Percentiles rank a stretch among this genome's conserved stretches.
Conservation (phyloP, 2,329 filamentous ascomycete species). For the Arachnopeziza araneosa region DNA sequence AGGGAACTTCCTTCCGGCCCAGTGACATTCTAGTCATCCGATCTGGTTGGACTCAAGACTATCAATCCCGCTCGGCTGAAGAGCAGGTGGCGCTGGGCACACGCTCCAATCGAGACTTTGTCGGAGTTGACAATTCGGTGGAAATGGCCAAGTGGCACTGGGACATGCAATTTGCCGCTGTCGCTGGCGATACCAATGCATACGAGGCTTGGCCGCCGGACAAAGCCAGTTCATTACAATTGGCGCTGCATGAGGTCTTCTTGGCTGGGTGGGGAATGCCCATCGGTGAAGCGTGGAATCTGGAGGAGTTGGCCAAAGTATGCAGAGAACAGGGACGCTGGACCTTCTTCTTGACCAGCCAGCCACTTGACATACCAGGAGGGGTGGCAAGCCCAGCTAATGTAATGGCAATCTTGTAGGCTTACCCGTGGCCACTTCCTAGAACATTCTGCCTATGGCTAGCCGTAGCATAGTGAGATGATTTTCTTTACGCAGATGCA, state of each 20-base stretch:
- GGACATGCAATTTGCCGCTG: conserved; percentile 40
- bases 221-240: conserved; percentile 2
- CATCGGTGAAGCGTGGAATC: conserved; percentile 44
- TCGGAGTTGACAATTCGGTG: conserved; percentile 33
- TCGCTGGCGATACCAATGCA: conserved; percentile 40
- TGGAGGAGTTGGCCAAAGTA: conserved; percentile 40
- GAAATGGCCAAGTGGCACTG: conserved; percentile 40
- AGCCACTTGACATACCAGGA: conserved; percentile 44
- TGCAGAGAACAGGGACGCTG: conserved; percentile 49
- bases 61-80: conserved; percentile 14
- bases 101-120: too few species aligned
- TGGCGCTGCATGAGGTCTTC: conserved; percentile 35
- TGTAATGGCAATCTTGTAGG: conserved; percentile 29
- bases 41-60: conserved; percentile 30
- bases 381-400: conserved; percentile 27
- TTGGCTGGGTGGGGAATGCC: conserved; percentile 47
- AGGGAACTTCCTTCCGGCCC: conserved; percentile 31
- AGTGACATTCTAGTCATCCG: conserved; percentile 38
- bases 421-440: too few species aligned
- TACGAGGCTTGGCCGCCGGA: conserved; percentile 39
- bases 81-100: conserved; percentile 12
- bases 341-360: conserved; percentile 57
- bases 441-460: too few species aligned
- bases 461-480: too few species aligned
- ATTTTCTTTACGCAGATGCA: too few species aligned